phyloP scores from a whole-genome alignment of 108 stramenopile genomes.

The Mayamaea pseudoterrestris region DNA sequence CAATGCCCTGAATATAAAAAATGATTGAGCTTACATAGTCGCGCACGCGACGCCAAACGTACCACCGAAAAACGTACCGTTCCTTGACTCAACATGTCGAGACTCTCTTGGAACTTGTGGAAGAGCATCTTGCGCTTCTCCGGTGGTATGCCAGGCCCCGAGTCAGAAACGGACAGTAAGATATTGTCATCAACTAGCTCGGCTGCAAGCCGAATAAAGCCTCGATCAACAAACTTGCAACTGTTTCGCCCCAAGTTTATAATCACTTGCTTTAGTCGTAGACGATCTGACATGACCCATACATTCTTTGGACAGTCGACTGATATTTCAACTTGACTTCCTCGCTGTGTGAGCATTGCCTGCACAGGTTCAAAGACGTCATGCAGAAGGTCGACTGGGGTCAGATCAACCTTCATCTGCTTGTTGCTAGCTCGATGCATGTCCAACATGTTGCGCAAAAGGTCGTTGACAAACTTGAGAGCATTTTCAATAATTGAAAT shows the following conservation, averaged over 20 bases:
- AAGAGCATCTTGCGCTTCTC: constrained; percentile 19
- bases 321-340: constrained; percentile 2
- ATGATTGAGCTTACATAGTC: not conserved
- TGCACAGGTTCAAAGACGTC: constrained; percentile 24
- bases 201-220: constrained; percentile 22
- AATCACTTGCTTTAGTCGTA: constrained; percentile 27
- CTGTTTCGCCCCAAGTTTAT: constrained; percentile 25
- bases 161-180: constrained; percentile 14
- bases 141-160: constrained; percentile 23
- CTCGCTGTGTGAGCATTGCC: constrained; percentile 18
- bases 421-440: constrained; percentile 21
- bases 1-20: constrained; percentile 26
- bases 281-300: constrained; percentile 9
- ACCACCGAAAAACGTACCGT: constrained; percentile 7
- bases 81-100: constrained; percentile 24
- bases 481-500: constrained; percentile 15
- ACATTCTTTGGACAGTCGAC: constrained; percentile 20
- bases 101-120: constrained; percentile 22
- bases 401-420: constrained; percentile 9
- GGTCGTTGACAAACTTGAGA: constrained; percentile 16
- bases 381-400: constrained; percentile 10
- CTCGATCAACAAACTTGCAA: constrained; percentile 16
- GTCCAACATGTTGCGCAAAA: constrained; percentile 22
- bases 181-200: constrained; percentile 12
- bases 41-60: not conserved